A percentile compares a stretch with the other conserved stretches of the same genome.
phyloP scores from a whole-genome alignment of 2,329 filamentous ascomycete genomes.

The Botrytis fabae region DNA sequence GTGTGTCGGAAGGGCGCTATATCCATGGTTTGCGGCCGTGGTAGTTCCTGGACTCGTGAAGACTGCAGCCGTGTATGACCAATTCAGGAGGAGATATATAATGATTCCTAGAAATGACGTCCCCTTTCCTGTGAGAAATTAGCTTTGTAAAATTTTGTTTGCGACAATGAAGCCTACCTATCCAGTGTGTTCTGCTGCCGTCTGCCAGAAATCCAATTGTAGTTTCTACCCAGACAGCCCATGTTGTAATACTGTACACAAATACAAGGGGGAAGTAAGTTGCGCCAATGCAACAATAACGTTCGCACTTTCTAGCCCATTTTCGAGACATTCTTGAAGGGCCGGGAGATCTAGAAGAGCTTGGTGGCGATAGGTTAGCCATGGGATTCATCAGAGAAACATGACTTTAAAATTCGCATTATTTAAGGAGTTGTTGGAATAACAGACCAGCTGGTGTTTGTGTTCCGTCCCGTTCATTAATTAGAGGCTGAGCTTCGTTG shows the following conservation, averaged over 20 bases:
- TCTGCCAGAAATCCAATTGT: constrained; percentile 64
- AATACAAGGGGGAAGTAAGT: constrained; percentile 87
- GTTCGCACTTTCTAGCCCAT: constrained; percentile 73
- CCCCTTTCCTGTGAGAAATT: constrained; percentile 47
- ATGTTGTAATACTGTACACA: constrained; percentile 86
- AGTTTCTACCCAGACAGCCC: constrained; percentile 87
- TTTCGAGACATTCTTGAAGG: constrained; percentile 52
- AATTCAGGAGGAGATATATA: constrained; percentile 78
- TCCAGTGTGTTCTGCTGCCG: constrained; percentile 50
- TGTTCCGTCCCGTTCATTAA: not conserved
- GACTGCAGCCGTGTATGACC: constrained; percentile 88
- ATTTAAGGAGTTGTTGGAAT: constrained; percentile 8
- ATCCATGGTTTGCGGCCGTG: constrained; percentile 60
- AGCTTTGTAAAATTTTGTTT: constrained; percentile 9
- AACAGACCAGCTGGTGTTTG: constrained; percentile 1
- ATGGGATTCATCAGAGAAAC: constrained; percentile 28
- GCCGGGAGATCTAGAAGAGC: constrained; percentile 40
- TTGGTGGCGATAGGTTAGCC: constrained; percentile 33
- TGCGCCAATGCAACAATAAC: constrained; percentile 75
- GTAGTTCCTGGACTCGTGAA: constrained; percentile 85
- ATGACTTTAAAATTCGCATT: constrained; percentile 12
- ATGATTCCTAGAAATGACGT: constrained; percentile 64
- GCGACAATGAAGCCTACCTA: constrained; percentile 48
- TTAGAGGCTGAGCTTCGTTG: constrained; percentile 6
- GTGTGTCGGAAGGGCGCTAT: constrained; percentile 78